phyloP scores from a whole-genome alignment of 176 grass and related monocot genomes.

The Leersia perrieri region DNA sequence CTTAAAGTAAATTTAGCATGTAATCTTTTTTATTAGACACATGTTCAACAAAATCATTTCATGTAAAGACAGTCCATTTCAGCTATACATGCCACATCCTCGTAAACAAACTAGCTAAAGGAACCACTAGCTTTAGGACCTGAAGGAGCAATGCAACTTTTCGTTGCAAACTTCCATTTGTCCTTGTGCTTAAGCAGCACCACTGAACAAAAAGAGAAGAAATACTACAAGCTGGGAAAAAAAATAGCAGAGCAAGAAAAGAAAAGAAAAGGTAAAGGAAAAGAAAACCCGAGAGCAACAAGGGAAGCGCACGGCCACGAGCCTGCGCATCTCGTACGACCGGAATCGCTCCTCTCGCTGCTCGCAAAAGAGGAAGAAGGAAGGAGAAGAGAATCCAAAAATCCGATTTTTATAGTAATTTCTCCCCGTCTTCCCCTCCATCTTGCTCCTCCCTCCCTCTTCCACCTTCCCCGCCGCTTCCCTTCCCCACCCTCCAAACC shows the following conservation, averaged over 20 bases:
- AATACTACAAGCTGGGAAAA: not conserved
- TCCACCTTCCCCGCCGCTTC: constrained; percentile 40
- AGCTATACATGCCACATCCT: not conserved
- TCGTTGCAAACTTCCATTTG: not conserved
- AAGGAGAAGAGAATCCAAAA: constrained; percentile 9
- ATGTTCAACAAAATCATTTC: not conserved
- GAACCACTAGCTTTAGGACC: not conserved
- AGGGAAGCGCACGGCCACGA: constrained; percentile 14
- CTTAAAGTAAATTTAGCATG: not conserved
- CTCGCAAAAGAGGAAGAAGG: not conserved
- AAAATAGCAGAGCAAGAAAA: not conserved
- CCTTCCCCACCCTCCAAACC: constrained; percentile 1
- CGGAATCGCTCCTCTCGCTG: no score
- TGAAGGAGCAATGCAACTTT: not conserved
- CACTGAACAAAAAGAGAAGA: not conserved
- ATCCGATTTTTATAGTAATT: constrained; percentile 14
- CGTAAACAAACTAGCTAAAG: not conserved
- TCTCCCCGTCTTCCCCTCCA: not conserved
- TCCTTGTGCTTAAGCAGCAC: not conserved
- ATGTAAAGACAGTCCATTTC: not conserved
- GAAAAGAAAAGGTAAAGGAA: not conserved
- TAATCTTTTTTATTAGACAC: not conserved
- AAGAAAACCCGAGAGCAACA: not conserved
- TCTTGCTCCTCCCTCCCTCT: not conserved
- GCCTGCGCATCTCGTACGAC: not conserved